phyloP scores from a whole-genome alignment of 148 eudicot species.

The Chenopodium album region DNA sequence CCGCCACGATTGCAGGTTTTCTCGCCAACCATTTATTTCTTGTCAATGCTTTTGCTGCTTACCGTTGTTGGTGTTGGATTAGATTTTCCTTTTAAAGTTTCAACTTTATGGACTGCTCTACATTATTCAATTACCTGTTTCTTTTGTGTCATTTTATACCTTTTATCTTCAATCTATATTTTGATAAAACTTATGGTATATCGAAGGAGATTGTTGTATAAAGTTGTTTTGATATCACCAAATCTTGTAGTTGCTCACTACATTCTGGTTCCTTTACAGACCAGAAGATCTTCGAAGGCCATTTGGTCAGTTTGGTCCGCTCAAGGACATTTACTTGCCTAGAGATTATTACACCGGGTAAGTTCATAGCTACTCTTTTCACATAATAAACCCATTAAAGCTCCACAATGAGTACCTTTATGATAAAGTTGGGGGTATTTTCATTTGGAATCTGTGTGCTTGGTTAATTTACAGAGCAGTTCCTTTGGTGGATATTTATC shows the following conservation, averaged over 20 bases:
- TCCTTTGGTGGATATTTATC: background rate
- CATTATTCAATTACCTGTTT: too few species aligned
- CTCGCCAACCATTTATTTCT: background rate
- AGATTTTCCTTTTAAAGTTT: too few species aligned
- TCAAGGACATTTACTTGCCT: constrained; percentile 92
- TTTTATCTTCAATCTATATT: background rate
- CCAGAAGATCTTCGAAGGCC: constrained; percentile 93
- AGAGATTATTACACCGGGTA: constrained; percentile 95
- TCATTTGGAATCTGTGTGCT: background rate
- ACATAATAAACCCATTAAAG: background rate
- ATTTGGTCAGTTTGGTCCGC: constrained; percentile 85
- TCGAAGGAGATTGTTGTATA: background rate
- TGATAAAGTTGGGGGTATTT: background rate
- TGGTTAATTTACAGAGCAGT: background rate
- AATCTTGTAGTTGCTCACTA: background rate
- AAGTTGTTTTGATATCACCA: background rate
- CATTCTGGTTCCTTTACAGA: constrained; percentile 40
- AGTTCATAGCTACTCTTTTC: constrained; percentile 23
- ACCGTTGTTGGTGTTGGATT: too few species aligned
- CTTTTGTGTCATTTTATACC: background rate
- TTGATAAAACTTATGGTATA: background rate
- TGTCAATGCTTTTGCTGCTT: too few species aligned
- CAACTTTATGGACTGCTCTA: too few species aligned
- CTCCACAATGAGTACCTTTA: background rate
- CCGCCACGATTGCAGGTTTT: constrained; percentile 90